Conservation (phyloP, 2,329 filamentous ascomycete species). For the Aspergillus quadrilineatus region DNA sequence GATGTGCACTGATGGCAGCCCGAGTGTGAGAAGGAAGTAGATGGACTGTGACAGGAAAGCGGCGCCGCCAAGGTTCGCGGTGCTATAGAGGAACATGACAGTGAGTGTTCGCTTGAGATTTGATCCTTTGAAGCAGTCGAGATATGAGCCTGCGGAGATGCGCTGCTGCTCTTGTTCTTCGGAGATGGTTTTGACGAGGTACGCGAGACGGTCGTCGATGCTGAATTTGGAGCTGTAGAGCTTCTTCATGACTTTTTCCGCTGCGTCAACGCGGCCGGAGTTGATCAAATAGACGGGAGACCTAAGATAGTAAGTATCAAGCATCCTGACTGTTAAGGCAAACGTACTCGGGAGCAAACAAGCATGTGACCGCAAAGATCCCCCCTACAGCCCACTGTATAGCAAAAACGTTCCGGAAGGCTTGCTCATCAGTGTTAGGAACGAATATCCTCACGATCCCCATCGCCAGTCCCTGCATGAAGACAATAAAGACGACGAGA, state of each 20-base stretch:
- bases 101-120: conserved; percentile 20
- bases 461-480: conserved; percentile 20
- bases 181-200: conserved; percentile 8
- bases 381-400: conserved; percentile 21
- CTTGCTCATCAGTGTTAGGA: conserved; percentile 11
- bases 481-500: conserved; percentile 20
- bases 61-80: conserved; percentile 14
- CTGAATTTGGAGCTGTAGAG: conserved; percentile 13
- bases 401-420: conserved; percentile 20
- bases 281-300: conserved; percentile 11
- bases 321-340: neutral
- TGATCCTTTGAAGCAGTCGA: conserved; percentile 16
- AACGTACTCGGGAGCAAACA: conserved; percentile 18
- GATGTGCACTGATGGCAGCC: conserved; percentile 15
- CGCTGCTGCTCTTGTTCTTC: conserved; percentile 15
- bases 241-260: conserved; percentile 12
- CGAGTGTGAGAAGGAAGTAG: conserved; percentile 21
- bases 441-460: conserved; percentile 21
- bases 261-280: conserved; percentile 6
- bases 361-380: conserved; percentile 14
- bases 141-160: conserved; percentile 9
- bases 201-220: conserved; percentile 8
- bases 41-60: conserved; percentile 21
- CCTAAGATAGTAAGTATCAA: neutral
- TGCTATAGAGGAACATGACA: conserved; percentile 17